phyloP scores from a whole-genome alignment of 495 filamentous ascomycete genomes.

The Podospora comata region DNA sequence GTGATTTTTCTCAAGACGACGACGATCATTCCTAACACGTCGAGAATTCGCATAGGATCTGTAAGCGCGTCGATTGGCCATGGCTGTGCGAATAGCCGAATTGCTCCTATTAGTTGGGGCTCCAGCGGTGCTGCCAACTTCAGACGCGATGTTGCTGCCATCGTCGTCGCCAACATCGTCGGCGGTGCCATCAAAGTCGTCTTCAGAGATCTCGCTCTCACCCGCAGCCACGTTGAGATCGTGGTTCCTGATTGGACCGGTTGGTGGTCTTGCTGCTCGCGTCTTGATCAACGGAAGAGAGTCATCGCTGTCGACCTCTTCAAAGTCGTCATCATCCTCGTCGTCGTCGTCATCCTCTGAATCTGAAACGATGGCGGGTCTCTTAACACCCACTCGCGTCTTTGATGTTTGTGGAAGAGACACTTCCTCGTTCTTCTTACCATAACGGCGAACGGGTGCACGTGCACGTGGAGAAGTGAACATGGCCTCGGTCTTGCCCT shows the following conservation, averaged over 20 bases:
- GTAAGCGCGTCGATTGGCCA: slow-evolving; percentile 28
- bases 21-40: slow-evolving; percentile 25
- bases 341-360: not conserved
- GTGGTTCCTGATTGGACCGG: not conserved
- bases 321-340: slow-evolving; percentile 7
- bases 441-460: too few species aligned
- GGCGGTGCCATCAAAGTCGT: slow-evolving; percentile 1
- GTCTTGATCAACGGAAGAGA: not conserved
- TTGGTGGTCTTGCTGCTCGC: not conserved
- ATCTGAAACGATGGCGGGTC: not conserved
- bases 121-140: not conserved
- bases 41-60: slow-evolving; percentile 24
- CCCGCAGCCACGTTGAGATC: not conserved
- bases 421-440: too few species aligned
- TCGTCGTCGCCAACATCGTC: not conserved
- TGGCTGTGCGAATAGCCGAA: slow-evolving; percentile 16
- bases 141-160: not conserved
- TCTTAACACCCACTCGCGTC: not conserved
- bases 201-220: not conserved
- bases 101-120: not conserved
- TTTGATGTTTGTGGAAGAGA: not conserved
- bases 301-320: slow-evolving; percentile 12
- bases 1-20: slow-evolving; percentile 66
- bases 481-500: not conserved
- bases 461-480: too few species aligned